Conservation (phyloP, 805 yeast species). For the Tetrapisispora phaffii region DNA sequence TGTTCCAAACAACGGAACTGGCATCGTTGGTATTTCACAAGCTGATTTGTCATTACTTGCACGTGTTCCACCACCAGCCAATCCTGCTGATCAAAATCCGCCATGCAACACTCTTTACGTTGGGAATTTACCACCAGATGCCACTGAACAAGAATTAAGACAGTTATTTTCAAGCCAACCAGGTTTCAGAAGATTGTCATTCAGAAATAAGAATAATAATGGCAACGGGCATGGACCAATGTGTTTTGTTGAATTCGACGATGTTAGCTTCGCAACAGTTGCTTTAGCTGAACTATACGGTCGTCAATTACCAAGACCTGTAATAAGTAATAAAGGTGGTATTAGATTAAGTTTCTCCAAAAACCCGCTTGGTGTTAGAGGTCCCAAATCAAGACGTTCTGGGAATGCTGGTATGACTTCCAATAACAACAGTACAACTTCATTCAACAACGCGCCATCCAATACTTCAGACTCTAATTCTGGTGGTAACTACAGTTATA, state of each 20-base stretch:
- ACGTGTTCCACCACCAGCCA: slow-evolving; percentile 83
- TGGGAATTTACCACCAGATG: slow-evolving; percentile 97
- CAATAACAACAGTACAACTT: slow-evolving; percentile 10
- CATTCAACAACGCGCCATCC: slow-evolving; percentile 11
- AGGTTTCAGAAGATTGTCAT: slow-evolving; percentile 87
- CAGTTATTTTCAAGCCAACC: slow-evolving; percentile 78
- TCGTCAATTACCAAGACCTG: slow-evolving; percentile 72
- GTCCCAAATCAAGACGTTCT: slow-evolving; percentile 30
- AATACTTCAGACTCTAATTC: slow-evolving; percentile 1
- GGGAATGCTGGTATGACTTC: slow-evolving; percentile 22
- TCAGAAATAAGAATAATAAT: slow-evolving; percentile 58
- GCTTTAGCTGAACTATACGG: slow-evolving; percentile 94
- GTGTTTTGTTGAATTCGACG: slow-evolving; percentile 99
- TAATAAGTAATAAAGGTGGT: slow-evolving; percentile 66
- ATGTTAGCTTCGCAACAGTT: slow-evolving; percentile 83
- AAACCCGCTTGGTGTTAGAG: slow-evolving; percentile 94
- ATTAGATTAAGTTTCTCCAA: slow-evolving; percentile 88
- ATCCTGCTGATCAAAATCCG: slow-evolving; percentile 98
- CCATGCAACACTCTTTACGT: slow-evolving; percentile 96
- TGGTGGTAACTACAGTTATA: slow-evolving; percentile 10
- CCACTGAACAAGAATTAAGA: slow-evolving; percentile 85
- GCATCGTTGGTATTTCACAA: slow-evolving; percentile 25
- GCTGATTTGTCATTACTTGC: slow-evolving; percentile 65
- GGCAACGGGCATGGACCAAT: slow-evolving; percentile 80
- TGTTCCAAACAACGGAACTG: neutral